These are phyloP conservation scores for Beta lomatogona DNA, from an alignment of 179 eudicot species.

Conservation along the genomic window DNA sequence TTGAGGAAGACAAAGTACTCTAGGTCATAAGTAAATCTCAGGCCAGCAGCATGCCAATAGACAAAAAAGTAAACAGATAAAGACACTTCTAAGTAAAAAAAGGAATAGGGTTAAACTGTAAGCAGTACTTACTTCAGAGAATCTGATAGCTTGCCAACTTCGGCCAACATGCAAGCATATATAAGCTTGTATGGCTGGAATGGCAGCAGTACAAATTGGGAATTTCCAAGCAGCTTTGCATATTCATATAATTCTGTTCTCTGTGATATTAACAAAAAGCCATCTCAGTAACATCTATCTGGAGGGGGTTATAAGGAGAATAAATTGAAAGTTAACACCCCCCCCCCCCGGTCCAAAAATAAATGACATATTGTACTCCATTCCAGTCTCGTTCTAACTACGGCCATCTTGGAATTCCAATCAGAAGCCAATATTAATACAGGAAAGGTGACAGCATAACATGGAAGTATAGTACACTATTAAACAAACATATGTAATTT, in stretches of 20 bases:
- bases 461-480: too few relatives aligned
- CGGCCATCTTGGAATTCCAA: not conserved
- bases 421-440: not conserved
- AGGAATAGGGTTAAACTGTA: not conserved
- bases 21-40: too few relatives aligned
- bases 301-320: not conserved
- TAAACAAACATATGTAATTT: not conserved
- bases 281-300: conserved; percentile 17
- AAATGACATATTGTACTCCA: not conserved
- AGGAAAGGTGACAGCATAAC: not conserved
- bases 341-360: not conserved
- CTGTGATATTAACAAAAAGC: conserved; percentile 42
- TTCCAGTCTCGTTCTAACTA: not conserved
- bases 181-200: conserved; percentile 88
- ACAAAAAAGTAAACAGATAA: not conserved
- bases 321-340: too few relatives aligned
- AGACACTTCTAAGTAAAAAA: not conserved
- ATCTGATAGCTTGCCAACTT: conserved; percentile 82
- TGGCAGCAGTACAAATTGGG: conserved; percentile 67
- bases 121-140: conserved; percentile 66
- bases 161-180: conserved; percentile 89
- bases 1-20: too few relatives aligned
- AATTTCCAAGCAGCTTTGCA: conserved; percentile 82
- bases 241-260: conserved; percentile 87
- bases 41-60: not conserved